phyloP scores from a whole-genome alignment of 148 eudicot genomes.

The Tetragonia tetragonoides region DNA sequence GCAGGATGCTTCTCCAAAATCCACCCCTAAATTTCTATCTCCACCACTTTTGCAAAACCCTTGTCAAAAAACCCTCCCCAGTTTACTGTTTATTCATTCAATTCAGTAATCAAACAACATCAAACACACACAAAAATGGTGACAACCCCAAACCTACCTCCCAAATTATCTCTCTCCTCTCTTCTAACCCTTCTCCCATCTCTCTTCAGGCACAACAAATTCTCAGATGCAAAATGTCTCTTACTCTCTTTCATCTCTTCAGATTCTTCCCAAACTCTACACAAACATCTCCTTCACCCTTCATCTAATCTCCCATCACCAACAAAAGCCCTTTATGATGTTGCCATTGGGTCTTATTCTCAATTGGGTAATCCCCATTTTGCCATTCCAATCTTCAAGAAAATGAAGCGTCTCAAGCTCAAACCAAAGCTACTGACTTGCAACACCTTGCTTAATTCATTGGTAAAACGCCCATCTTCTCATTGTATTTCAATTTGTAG shows the following conservation, averaged over 20 bases:
- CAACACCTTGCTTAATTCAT: constrained; percentile 52
- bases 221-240: constrained; percentile 54
- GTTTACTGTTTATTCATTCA: neutral
- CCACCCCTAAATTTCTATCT: neutral
- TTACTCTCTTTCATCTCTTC: constrained; percentile 43
- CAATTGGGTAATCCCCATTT: constrained; percentile 51
- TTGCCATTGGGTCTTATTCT: constrained; percentile 54
- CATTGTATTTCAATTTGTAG: constrained; percentile 29
- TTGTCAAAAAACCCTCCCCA: neutral
- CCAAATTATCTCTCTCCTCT: constrained; percentile 32
- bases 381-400: constrained; percentile 57
- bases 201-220: constrained; percentile 53
- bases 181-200: constrained; percentile 47
- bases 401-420: constrained; percentile 52
- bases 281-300: constrained; percentile 56
- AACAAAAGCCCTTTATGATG: constrained; percentile 51
- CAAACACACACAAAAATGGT: constrained; percentile 24
- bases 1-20: too few species aligned
- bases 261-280: constrained; percentile 49
- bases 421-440: constrained; percentile 55
- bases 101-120: too few species aligned
- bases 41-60: neutral
- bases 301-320: constrained; percentile 34
- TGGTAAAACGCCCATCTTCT: constrained; percentile 55
- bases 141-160: constrained; percentile 12